phyloP scores from a whole-genome alignment of 2,329 filamentous ascomycete species.

The Phyllosticta citrichinensis region DNA sequence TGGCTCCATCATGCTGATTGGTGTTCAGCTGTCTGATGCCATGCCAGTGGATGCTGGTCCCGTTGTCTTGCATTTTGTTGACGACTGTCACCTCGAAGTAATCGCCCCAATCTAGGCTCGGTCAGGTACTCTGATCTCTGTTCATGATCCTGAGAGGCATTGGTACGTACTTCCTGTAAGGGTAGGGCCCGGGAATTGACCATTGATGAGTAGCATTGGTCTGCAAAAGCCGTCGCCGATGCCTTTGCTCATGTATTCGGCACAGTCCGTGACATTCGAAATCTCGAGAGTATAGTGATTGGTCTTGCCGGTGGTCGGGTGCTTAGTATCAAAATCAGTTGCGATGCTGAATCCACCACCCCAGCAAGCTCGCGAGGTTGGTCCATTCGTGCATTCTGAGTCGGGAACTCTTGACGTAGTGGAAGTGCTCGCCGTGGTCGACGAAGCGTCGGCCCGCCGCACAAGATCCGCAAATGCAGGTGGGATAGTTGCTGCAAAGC shows the following conservation, averaged over 20 bases:
- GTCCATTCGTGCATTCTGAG: slow-evolving; percentile 30
- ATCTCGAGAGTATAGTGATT: slow-evolving; percentile 31
- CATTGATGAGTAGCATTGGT: slow-evolving; percentile 35
- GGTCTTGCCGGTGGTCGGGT: slow-evolving; percentile 29
- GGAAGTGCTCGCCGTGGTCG: not conserved
- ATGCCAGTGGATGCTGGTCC: slow-evolving; percentile 54
- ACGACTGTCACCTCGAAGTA: slow-evolving; percentile 37
- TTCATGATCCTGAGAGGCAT: slow-evolving; percentile 17
- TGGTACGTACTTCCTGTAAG: slow-evolving; percentile 44
- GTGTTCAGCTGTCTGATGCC: slow-evolving; percentile 48
- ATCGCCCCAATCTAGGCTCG: slow-evolving; percentile 31
- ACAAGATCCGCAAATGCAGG: not conserved
- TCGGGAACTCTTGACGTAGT: slow-evolving; percentile 15
- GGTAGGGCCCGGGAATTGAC: slow-evolving; percentile 55
- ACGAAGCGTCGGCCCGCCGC: not conserved
- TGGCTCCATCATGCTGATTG: slow-evolving; percentile 48
- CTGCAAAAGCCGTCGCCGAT: slow-evolving; percentile 20
- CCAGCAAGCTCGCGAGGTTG: slow-evolving; percentile 34
- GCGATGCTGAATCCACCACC: slow-evolving; percentile 32
- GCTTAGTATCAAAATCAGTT: slow-evolving; percentile 37
- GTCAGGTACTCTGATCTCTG: slow-evolving; percentile 23
- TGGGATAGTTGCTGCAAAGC: not conserved
- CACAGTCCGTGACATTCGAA: slow-evolving; percentile 31
- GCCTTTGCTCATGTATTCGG: slow-evolving; percentile 14
- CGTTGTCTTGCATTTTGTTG: slow-evolving; percentile 45